A percentile compares a stretch with the other conserved stretches of the same genome.
These are phyloP conservation scores for Jamesozyma rosinii DNA, from an alignment of 805 yeast genomes.

Conservation along the genomic window DNA sequence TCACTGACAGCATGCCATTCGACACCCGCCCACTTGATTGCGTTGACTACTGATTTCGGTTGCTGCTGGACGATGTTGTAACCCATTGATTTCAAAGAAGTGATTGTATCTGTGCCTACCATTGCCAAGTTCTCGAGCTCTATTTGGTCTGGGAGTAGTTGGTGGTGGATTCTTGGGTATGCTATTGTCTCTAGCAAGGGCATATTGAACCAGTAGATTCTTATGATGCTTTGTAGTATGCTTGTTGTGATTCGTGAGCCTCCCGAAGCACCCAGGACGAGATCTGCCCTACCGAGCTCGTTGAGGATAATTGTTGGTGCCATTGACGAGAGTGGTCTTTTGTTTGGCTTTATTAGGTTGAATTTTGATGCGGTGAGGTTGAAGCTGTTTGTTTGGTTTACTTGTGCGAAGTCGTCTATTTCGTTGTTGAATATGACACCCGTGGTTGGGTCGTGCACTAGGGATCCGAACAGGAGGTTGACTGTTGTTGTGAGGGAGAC, in stretches of 20 bases:
- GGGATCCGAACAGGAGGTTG: slow-evolving; percentile 73
- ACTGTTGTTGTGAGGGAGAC: slow-evolving; percentile 85
- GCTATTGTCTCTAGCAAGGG: slow-evolving; percentile 61
- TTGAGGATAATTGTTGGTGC: slow-evolving; percentile 63
- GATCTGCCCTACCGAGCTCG: slow-evolving; percentile 42
- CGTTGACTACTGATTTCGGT: slow-evolving; percentile 53
- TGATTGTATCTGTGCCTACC: slow-evolving; percentile 35
- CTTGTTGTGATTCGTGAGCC: slow-evolving; percentile 82
- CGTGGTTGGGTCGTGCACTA: slow-evolving; percentile 69
- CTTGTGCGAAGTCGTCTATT: slow-evolving; percentile 89
- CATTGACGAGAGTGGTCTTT: slow-evolving; percentile 78
- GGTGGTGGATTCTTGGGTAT: slow-evolving; percentile 83
- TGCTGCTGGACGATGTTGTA: slow-evolving; percentile 37
- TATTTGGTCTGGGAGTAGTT: slow-evolving; percentile 62
- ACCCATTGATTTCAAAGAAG: slow-evolving; percentile 37
- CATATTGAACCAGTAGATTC: slow-evolving; percentile 50
- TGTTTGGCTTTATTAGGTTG: slow-evolving; percentile 66
- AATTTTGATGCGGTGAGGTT: slow-evolving; percentile 70
- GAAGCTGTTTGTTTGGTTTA: slow-evolving; percentile 62
- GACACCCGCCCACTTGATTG: slow-evolving; percentile 33
- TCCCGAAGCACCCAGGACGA: slow-evolving; percentile 87
- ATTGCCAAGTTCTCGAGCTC: slow-evolving; percentile 47
- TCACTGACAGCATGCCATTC: slow-evolving; percentile 73
- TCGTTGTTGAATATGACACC: slow-evolving; percentile 81
- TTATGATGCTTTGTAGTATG: slow-evolving; percentile 67